phyloP scores from a whole-genome alignment of 768 basidiomycete genomes.

The Crassisporium funariophilum region DNA sequence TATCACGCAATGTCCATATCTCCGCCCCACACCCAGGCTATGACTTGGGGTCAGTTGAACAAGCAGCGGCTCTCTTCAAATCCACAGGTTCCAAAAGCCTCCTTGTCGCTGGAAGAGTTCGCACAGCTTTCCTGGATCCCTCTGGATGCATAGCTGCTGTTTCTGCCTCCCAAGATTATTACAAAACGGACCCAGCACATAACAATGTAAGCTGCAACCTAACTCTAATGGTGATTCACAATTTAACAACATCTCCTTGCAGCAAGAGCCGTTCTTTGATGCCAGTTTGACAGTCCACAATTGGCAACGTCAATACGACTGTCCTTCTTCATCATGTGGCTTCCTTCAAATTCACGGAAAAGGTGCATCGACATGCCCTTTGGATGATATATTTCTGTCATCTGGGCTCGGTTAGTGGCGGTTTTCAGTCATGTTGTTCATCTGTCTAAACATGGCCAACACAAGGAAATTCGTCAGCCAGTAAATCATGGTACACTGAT shows the following conservation, averaged over 20 bases:
- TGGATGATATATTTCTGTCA: constrained; percentile 47
- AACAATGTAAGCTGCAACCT: constrained; percentile 34
- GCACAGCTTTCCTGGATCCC: constrained; percentile 33
- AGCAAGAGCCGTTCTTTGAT: constrained; percentile 49
- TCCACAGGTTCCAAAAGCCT: constrained; percentile 42
- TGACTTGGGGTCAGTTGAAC: constrained; percentile 39
- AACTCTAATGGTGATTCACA: too few relatives aligned
- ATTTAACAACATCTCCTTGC: neutral
- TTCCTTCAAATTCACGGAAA: constrained; percentile 55
- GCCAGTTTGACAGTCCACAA: constrained; percentile 37
- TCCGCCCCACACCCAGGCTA: constrained; percentile 48
- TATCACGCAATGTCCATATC: constrained; percentile 38
- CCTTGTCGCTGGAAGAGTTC: constrained; percentile 41
- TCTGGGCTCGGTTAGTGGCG: constrained; percentile 41
- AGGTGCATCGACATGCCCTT: constrained; percentile 34
- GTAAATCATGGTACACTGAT: constrained; percentile 42
- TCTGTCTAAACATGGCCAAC: neutral
- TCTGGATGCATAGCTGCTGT: constrained; percentile 35
- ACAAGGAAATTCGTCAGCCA: constrained; percentile 18
- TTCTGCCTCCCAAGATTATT: constrained; percentile 29
- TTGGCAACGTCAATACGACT: constrained; percentile 45
- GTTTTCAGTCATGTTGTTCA: neutral
- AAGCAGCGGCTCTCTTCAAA: constrained; percentile 44
- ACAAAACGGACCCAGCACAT: constrained; percentile 50
- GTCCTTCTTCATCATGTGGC: constrained; percentile 40